phyloP scores from a whole-genome alignment of 1,139 yeast genomes.

The Geotrichum macrosporum region DNA sequence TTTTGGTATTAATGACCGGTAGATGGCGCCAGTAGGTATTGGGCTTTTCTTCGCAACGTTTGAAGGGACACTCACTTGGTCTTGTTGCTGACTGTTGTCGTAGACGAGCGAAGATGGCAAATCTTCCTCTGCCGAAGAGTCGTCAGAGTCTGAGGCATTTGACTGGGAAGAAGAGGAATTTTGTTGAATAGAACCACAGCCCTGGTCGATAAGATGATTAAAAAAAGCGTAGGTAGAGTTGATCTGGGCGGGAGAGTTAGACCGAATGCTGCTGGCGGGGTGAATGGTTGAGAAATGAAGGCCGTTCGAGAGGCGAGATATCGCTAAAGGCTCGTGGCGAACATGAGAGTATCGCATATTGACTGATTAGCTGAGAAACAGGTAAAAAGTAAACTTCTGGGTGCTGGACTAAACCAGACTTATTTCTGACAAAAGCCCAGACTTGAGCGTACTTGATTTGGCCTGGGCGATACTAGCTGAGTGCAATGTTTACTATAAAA shows the following conservation, averaged over 20 bases:
- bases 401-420: too few relatives aligned
- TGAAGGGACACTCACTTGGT: too few relatives aligned
- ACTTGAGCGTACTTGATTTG: too few relatives aligned
- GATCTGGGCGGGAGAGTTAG: neutral
- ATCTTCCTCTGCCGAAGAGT: too few relatives aligned
- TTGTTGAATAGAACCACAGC: neutral
- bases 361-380: too few relatives aligned
- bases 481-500: too few relatives aligned
- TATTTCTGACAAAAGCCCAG: too few relatives aligned
- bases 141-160: neutral
- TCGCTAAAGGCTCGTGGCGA: constrained; percentile 14
- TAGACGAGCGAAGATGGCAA: too few relatives aligned
- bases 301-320: constrained; percentile 19
- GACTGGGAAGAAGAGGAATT: neutral
- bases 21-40: constrained; percentile 7
- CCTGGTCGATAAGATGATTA: constrained; percentile 7
- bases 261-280: neutral
- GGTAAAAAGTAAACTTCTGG: too few relatives aligned
- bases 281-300: constrained; percentile 9
- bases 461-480: too few relatives aligned
- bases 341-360: too few relatives aligned
- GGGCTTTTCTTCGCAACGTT: constrained; percentile 2
- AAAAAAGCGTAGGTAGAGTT: constrained; percentile 7
- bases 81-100: neutral
- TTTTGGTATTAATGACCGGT: constrained; percentile 8